A percentile compares a stretch with the other conserved stretches of the same genome.
Conservation (phyloP, 1,139 yeast species). For the Yamadazyma sp. region DNA sequence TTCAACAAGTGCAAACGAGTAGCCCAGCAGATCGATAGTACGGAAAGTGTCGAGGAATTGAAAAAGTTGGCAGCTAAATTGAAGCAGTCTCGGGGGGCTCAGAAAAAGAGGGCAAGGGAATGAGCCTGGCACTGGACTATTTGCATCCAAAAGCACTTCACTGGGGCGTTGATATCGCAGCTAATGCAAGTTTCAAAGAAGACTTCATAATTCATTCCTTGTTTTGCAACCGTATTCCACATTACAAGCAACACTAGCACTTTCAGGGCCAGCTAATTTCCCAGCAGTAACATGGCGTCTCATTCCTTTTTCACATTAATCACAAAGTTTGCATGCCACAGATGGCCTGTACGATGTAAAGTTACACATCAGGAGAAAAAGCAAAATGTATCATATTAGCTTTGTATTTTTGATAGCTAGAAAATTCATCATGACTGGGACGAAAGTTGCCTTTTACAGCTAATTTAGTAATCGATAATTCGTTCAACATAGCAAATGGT, state of each 20-base stretch:
- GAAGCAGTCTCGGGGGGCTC: too few species aligned
- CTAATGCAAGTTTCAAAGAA: too few species aligned
- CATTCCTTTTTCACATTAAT: neutral
- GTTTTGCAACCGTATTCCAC: conserved; percentile 1
- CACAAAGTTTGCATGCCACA: neutral
- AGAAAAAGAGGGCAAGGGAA: too few species aligned
- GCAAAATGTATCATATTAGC: neutral
- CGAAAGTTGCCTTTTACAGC: neutral
- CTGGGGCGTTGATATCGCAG: too few species aligned
- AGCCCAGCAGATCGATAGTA: too few species aligned
- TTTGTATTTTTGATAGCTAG: neutral
- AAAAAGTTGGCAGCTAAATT: too few species aligned
- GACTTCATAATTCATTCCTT: too few species aligned
- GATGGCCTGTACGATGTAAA: neutral
- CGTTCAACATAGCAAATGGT: conserved; percentile 1
- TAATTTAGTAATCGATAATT: conserved; percentile 1
- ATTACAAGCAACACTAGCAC: neutral
- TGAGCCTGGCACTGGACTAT: too few species aligned
- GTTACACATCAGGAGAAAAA: conserved; percentile 1
- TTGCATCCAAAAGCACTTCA: too few species aligned
- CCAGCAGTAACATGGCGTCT: neutral
- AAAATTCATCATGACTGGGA: neutral
- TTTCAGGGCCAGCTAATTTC: conserved; percentile 1
- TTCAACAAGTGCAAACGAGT: too few species aligned
- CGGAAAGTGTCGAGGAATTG: too few species aligned